Evolutionary conservation across 2,329 filamentous ascomycete genomes (phyloP).

Genomic region (Claviceps sp.): DNA sequence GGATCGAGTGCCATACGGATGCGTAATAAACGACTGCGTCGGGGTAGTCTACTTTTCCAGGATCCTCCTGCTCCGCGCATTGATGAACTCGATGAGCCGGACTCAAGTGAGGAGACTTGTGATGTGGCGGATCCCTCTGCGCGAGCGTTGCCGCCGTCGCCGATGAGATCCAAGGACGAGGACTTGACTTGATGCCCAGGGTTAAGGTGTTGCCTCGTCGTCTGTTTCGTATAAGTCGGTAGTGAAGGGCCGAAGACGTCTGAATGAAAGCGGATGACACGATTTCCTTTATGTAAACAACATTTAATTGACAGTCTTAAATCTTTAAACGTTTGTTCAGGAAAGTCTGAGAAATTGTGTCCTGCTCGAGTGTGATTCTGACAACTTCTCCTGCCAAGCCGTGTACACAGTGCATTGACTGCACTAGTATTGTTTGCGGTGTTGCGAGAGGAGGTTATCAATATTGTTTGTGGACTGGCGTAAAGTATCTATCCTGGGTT

Average conservation of each 20-base stretch:
- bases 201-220: background rate
- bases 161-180: constrained; percentile 37
- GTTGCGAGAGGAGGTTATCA: too few relatives aligned
- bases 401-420: too few relatives aligned
- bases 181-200: constrained; percentile 18
- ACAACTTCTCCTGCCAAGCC: too few relatives aligned
- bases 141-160: constrained; percentile 36
- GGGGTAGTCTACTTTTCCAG: constrained; percentile 33
- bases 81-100: constrained; percentile 40
- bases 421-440: too few relatives aligned
- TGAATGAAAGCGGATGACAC: background rate
- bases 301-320: too few relatives aligned
- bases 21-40: constrained; percentile 32
- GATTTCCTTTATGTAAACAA: background rate
- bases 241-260: background rate
- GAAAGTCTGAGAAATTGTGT: too few relatives aligned
- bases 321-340: too few relatives aligned
- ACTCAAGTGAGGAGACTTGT: constrained; percentile 32
- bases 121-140: constrained; percentile 28
- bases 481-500: too few relatives aligned
- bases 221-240: background rate
- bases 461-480: too few relatives aligned
- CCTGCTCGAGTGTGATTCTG: too few relatives aligned
- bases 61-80: constrained; percentile 37
- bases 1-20: constrained; percentile 35